Conservation (phyloP, 2,329 filamentous ascomycete species). For the Escovopsis sp. region DNA sequence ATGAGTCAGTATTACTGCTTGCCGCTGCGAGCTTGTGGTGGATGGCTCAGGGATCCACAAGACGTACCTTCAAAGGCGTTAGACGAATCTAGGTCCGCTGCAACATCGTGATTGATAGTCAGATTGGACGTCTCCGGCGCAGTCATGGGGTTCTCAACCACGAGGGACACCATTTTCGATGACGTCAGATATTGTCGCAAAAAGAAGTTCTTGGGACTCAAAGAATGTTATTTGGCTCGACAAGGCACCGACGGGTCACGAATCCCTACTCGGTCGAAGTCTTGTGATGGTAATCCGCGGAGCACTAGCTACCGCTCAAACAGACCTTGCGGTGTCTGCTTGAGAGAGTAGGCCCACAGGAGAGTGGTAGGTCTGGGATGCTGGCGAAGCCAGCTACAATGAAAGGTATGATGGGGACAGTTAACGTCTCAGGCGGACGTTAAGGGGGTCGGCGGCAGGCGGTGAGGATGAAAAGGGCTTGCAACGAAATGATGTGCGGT, state of each 20-base stretch:
- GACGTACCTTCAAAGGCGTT: slow-evolving; percentile 80
- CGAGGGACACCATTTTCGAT: slow-evolving; percentile 59
- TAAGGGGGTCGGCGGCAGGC: slow-evolving; percentile 84
- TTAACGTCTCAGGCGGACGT: slow-evolving; percentile 58
- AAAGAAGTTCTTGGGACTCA: slow-evolving; percentile 10
- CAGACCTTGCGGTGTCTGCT: slow-evolving; percentile 86
- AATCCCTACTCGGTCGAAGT: too few species aligned
- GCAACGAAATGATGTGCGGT: slow-evolving; percentile 76
- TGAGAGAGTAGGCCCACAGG: slow-evolving; percentile 97
- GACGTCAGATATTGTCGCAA: slow-evolving; percentile 7
- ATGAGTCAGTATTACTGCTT: slow-evolving; percentile 4
- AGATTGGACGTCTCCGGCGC: slow-evolving; percentile 74
- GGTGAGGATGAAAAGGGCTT: slow-evolving; percentile 67
- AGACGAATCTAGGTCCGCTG: slow-evolving; percentile 80
- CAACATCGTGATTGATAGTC: slow-evolving; percentile 94
- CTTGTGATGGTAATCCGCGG: slow-evolving; percentile 45
- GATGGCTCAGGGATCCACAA: not conserved
- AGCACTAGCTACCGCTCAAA: slow-evolving; percentile 97
- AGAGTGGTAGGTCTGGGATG: slow-evolving; percentile 45
- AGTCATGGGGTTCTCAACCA: slow-evolving; percentile 70
- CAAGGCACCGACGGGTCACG: slow-evolving; percentile 3
- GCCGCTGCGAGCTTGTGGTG: not conserved
- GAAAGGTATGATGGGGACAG: slow-evolving; percentile 18
- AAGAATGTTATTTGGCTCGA: not conserved
- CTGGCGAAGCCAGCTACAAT: slow-evolving; percentile 84